Evolutionary conservation across 2,329 filamentous ascomycete genomes (phyloP), one percentile per base, ranked within the genome.

Genomic region (Davidsoniella australis): DNA sequence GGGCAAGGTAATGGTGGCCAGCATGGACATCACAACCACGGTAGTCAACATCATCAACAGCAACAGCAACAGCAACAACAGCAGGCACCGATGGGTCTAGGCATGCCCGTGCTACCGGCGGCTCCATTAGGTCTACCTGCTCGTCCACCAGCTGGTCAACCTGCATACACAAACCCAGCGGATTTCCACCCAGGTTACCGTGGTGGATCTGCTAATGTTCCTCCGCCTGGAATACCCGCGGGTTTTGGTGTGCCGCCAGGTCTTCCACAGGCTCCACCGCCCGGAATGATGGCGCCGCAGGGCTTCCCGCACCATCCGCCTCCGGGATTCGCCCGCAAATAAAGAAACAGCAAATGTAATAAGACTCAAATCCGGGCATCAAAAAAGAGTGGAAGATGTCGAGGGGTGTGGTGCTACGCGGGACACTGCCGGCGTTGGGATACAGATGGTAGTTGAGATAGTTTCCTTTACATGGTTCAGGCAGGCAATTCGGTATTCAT

Each of bases 161-260:
- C 68, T 20, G 65, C 63, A 20, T 72, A 63, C 56, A 66, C 63
- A 43, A 70, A 69, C 52, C 67, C 68, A 4, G 68, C 66, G 43
- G 67, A 70, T 50, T 71, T 68, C 58, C 69, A 71, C 54, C 68
- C 68, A 0, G 66, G 65, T 10, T 64, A 65, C 4, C 61, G 63
- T 6, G 66, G 62, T 12, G 63, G 63, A 5, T 63, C 64, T 1
- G 59, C 61, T 3, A 49, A 37, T 1, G 36, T 33, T 18, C 64
- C 62, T 2, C 64, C 62, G 2, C 64, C 64, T 5, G 65, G 63
- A 2, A 33, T 45, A 20, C 42, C 42, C 16, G 39, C 51, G 18
- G 58, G 57, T 0, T 70, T 70, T 29, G 29, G 29, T 33, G 29
- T 33, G 9, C 29, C 29, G 4, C 29, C 29, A 12, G 12, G 12